phyloP scores from a whole-genome alignment of 768 basidiomycete species.

The Flagelloscypha sp. region DNA sequence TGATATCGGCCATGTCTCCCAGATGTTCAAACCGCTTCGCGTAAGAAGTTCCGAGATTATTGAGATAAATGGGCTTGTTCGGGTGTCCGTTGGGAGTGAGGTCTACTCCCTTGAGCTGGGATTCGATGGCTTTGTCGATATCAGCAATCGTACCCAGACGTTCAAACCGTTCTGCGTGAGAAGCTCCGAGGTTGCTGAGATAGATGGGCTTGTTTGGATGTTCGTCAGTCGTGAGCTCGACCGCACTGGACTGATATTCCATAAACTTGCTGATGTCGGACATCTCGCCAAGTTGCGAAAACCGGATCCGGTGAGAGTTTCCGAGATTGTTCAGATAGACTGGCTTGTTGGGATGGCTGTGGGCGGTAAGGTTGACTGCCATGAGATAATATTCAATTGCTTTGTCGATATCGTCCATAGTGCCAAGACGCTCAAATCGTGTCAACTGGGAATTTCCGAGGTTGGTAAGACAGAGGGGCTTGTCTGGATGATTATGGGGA shows the following conservation, averaged over 20 bases:
- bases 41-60: slow-evolving; percentile 10
- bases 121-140: slow-evolving; percentile 17
- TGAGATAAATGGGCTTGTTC: background rate
- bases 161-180: slow-evolving; percentile 6
- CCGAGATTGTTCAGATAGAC: slow-evolving; percentile 8
- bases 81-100: slow-evolving; percentile 13
- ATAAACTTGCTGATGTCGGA: slow-evolving; percentile 7
- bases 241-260: slow-evolving; percentile 6
- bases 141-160: slow-evolving; percentile 15
- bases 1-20: slow-evolving; percentile 17
- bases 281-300: slow-evolving; percentile 11
- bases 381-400: slow-evolving; percentile 1
- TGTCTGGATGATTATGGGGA: slow-evolving; percentile 8
- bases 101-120: slow-evolving; percentile 13
- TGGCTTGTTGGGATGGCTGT: slow-evolving; percentile 8
- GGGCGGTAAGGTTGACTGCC: slow-evolving; percentile 5
- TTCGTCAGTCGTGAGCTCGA: slow-evolving; percentile 13
- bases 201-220: slow-evolving; percentile 1
- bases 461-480: slow-evolving; percentile 8
- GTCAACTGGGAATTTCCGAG: slow-evolving; percentile 8
- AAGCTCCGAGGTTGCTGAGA: slow-evolving; percentile 5
- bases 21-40: slow-evolving; percentile 15
- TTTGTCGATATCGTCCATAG: slow-evolving; percentile 3
- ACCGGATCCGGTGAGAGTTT: slow-evolving; percentile 14
- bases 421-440: slow-evolving; percentile 7